Conservation (phyloP, 139 green algal genomes). For the Picochlorum sp. region DNA sequence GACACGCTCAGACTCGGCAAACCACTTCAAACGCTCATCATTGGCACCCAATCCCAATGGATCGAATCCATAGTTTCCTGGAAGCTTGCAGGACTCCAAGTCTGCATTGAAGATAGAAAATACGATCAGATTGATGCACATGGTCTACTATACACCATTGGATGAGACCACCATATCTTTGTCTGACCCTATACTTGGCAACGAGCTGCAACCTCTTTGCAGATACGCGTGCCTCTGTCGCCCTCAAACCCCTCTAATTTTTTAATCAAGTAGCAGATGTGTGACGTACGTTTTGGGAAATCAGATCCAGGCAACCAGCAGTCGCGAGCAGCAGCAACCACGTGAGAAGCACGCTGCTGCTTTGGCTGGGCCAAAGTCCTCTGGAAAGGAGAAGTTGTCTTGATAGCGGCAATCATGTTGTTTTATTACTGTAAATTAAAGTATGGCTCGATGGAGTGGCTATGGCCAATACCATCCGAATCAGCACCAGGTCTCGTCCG, state of each 20-base stretch:
- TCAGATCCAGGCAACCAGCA: slow-evolving; percentile 20
- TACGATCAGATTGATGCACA: not conserved
- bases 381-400: too few relatives aligned
- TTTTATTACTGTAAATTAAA: too few relatives aligned
- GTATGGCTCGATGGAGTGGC: too few relatives aligned
- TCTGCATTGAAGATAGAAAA: slow-evolving; percentile 1
- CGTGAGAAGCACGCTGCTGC: slow-evolving; percentile 1
- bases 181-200: not conserved
- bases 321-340: slow-evolving; percentile 12
- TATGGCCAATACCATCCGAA: too few relatives aligned
- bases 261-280: not conserved
- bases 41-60: slow-evolving; percentile 63
- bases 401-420: too few relatives aligned
- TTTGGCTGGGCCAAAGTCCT: not conserved
- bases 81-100: slow-evolving; percentile 30
- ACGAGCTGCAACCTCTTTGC: not conserved
- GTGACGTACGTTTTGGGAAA: not conserved
- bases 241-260: not conserved
- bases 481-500: too few relatives aligned
- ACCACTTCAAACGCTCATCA: slow-evolving; percentile 46
- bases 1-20: slow-evolving; percentile 52
- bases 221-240: not conserved
- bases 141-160: too few relatives aligned
- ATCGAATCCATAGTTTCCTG: slow-evolving; percentile 51
- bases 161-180: too few relatives aligned